Conservation (phyloP, 257 asterid genomes). For the Mentha longifolia region DNA sequence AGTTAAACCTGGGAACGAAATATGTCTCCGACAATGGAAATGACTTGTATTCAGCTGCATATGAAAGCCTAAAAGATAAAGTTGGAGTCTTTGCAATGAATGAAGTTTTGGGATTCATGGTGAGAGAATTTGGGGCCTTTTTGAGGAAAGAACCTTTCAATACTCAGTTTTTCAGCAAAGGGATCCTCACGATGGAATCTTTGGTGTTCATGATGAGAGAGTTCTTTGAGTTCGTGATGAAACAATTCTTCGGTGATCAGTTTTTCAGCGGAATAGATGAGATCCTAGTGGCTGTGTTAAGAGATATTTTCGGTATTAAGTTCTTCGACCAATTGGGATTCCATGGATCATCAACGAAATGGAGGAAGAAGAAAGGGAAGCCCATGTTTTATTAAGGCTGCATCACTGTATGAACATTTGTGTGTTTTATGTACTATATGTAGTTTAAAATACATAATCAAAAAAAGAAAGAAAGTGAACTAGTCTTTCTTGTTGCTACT, state of each 20-base stretch:
- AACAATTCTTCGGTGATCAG: slow-evolving; percentile 3
- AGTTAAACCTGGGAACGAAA: neutral
- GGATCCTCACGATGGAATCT: neutral
- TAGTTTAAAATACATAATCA: neutral
- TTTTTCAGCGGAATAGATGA: slow-evolving; percentile 8
- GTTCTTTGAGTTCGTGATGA: slow-evolving; percentile 5
- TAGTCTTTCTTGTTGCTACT: slow-evolving; percentile 45
- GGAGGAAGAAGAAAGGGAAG: slow-evolving; percentile 19
- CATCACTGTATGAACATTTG: neutral
- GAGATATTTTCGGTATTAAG: slow-evolving; percentile 24
- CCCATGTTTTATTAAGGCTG: neutral
- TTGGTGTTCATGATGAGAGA: slow-evolving; percentile 6
- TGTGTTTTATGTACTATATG: neutral
- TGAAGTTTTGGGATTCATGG: slow-evolving; percentile 28
- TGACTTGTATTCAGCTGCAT: slow-evolving; percentile 6
- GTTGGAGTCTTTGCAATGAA: slow-evolving; percentile 43
- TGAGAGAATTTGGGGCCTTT: neutral
- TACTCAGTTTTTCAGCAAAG: neutral
- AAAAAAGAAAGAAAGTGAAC: too few species aligned
- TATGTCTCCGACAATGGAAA: neutral
- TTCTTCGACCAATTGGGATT: slow-evolving; percentile 38
- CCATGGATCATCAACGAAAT: slow-evolving; percentile 31
- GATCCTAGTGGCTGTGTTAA: neutral
- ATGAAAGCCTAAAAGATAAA: slow-evolving; percentile 42
- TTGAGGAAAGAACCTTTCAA: neutral